phyloP scores from a whole-genome alignment of 2,329 filamentous ascomycete species.

The Fusarium chuoi region DNA sequence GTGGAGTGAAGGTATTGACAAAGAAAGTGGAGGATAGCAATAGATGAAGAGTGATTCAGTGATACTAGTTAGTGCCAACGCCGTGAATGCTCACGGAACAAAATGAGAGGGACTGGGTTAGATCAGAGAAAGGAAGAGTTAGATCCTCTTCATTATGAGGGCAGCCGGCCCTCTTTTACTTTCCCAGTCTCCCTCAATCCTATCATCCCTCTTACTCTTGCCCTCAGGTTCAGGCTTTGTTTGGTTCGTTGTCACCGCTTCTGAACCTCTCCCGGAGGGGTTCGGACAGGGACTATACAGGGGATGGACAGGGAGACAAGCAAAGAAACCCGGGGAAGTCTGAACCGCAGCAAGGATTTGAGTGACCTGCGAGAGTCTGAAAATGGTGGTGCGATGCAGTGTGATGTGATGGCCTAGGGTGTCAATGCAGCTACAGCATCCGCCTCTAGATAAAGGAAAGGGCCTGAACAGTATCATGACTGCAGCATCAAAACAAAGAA shows the following conservation, averaged over 20 bases:
- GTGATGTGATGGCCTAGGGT: slow-evolving; percentile 14
- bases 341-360: slow-evolving; percentile 8
- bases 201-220: slow-evolving; percentile 8
- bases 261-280: slow-evolving; percentile 31
- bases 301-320: slow-evolving; percentile 27
- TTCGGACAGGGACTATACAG: slow-evolving; percentile 37
- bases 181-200: background rate
- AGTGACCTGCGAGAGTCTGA: background rate
- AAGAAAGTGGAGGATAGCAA: slow-evolving; percentile 4
- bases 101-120: background rate
- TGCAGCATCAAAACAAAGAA: slow-evolving; percentile 9
- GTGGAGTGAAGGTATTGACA: slow-evolving; percentile 27
- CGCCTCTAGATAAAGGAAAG: background rate
- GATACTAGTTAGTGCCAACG: background rate
- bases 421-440: background rate
- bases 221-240: slow-evolving; percentile 17
- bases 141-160: background rate
- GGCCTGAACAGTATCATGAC: background rate
- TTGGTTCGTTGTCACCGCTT: slow-evolving; percentile 39
- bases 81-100: background rate
- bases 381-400: background rate
- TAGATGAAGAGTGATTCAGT: background rate
- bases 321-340: slow-evolving; percentile 35
- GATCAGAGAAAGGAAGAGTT: background rate
- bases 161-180: slow-evolving; percentile 21